These are phyloP conservation scores for Pseudogymnoascus sp. DNA, from an alignment of 2,329 filamentous ascomycete species.

Conservation along the genomic window DNA sequence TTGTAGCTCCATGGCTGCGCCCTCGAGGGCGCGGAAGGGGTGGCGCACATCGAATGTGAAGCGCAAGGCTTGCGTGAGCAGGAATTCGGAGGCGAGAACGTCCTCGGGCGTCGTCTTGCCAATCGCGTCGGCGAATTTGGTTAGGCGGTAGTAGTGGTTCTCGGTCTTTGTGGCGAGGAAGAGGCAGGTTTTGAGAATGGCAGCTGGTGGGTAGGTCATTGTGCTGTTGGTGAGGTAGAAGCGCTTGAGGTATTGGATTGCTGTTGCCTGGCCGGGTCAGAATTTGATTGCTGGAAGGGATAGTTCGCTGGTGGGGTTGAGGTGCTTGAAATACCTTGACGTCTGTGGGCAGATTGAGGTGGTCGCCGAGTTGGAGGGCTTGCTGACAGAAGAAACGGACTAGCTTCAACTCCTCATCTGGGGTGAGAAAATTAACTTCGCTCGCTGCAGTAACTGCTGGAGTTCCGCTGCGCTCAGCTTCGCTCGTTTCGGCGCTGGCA, in stretches of 20 bases:
- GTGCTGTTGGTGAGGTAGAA: slow-evolving; percentile 95
- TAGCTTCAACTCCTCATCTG: slow-evolving; percentile 73
- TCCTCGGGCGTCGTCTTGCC: slow-evolving; percentile 67
- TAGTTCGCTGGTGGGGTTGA: slow-evolving; percentile 42
- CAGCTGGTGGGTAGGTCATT: slow-evolving; percentile 90
- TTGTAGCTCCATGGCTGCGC: slow-evolving; percentile 73
- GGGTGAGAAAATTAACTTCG: slow-evolving; percentile 69
- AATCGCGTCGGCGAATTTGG: slow-evolving; percentile 60
- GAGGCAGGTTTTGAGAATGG: slow-evolving; percentile 80
- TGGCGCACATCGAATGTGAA: slow-evolving; percentile 93
- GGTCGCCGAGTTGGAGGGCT: slow-evolving; percentile 48
- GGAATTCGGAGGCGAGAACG: slow-evolving; percentile 83
- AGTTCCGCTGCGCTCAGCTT: slow-evolving; percentile 29
- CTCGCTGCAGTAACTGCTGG: slow-evolving; percentile 25
- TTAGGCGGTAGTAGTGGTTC: slow-evolving; percentile 55
- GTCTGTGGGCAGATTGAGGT: slow-evolving; percentile 51
- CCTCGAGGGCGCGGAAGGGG: slow-evolving; percentile 80
- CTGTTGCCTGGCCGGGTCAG: slow-evolving; percentile 27
- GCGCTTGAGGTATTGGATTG: slow-evolving; percentile 63
- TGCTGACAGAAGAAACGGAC: slow-evolving; percentile 69
- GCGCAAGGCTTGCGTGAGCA: slow-evolving; percentile 82
- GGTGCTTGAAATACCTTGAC: slow-evolving; percentile 52
- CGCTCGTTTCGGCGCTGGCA: slow-evolving; percentile 21
- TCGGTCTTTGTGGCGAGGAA: slow-evolving; percentile 94
- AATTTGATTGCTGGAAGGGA: slow-evolving; percentile 34